Conservation (phyloP, 2,329 filamentous ascomycete species). For the Geosmithia flava region DNA sequence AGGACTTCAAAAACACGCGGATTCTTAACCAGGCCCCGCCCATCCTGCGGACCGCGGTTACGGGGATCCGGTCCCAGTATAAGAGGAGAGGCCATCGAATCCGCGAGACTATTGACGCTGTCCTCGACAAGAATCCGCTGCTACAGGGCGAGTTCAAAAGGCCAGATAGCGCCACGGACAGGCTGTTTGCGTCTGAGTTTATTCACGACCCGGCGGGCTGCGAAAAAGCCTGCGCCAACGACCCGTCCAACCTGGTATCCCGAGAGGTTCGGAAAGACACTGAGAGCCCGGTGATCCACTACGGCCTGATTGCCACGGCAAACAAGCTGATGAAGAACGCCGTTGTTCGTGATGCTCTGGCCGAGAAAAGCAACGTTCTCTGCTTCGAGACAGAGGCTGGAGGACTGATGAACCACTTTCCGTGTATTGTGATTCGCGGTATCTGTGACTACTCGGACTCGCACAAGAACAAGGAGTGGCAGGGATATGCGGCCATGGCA, state of each 20-base stretch:
- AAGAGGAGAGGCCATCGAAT: slow-evolving; percentile 9
- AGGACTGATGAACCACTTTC: slow-evolving; percentile 8
- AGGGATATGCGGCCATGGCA: slow-evolving; percentile 10
- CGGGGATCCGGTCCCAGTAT: slow-evolving; percentile 2
- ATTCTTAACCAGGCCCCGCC: slow-evolving; percentile 4
- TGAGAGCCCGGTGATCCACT: slow-evolving; percentile 9
- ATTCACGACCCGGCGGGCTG: neutral
- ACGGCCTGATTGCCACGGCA: slow-evolving; percentile 19
- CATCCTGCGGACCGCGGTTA: slow-evolving; percentile 2
- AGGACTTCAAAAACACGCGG: slow-evolving; percentile 1
- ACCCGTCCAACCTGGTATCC: neutral
- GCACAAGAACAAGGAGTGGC: slow-evolving; percentile 14
- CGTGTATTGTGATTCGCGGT: slow-evolving; percentile 15
- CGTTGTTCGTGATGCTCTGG: neutral
- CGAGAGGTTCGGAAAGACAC: neutral
- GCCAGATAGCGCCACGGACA: neutral
- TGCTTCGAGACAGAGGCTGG: slow-evolving; percentile 4
- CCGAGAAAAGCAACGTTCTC: neutral
- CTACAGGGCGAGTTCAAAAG: neutral
- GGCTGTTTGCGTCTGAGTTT: neutral
- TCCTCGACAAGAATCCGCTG: neutral
- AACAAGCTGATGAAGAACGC: slow-evolving; percentile 6
- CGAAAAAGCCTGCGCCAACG: neutral
- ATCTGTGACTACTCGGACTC: slow-evolving; percentile 19
- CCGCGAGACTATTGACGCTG: neutral